phyloP scores from a whole-genome alignment of 768 basidiomycete species.

The Infundibulicybe gibba region DNA sequence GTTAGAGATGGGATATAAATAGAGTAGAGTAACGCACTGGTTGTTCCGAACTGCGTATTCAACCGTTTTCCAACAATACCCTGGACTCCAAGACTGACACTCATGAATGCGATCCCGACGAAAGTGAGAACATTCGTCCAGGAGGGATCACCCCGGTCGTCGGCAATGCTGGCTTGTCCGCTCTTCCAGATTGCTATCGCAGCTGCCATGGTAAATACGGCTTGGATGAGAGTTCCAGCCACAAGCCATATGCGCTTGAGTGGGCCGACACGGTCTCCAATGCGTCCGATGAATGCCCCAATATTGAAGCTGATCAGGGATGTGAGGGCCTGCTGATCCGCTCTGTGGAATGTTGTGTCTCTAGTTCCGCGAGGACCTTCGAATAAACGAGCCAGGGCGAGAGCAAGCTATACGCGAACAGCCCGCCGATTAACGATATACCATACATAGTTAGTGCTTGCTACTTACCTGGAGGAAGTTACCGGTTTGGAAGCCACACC shows the following conservation, averaged over 20 bases:
- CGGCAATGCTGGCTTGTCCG: constrained; percentile 50
- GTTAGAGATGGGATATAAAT: neutral
- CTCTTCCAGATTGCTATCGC: constrained; percentile 73
- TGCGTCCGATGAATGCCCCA: constrained; percentile 75
- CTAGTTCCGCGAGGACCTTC: constrained; percentile 39
- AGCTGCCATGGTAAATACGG: constrained; percentile 70
- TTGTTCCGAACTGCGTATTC: constrained; percentile 76
- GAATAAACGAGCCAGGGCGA: constrained; percentile 84
- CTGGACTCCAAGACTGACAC: constrained; percentile 79
- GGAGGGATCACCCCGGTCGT: constrained; percentile 53
- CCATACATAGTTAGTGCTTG: neutral
- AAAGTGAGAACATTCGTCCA: constrained; percentile 71
- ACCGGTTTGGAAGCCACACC: constrained; percentile 86
- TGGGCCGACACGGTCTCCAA: constrained; percentile 80
- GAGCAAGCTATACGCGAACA: constrained; percentile 48
- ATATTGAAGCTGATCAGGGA: constrained; percentile 75
- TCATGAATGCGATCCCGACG: constrained; percentile 75
- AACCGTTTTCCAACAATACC: constrained; percentile 82
- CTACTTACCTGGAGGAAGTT: constrained; percentile 59
- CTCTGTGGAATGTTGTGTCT: constrained; percentile 64
- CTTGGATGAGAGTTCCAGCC: constrained; percentile 68
- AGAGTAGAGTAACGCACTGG: constrained; percentile 43
- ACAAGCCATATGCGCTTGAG: constrained; percentile 76
- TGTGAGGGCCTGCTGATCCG: constrained; percentile 81
- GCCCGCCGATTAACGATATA: constrained; percentile 1